Conservation (phyloP, 2,329 filamentous ascomycete genomes). For the Balansia obtecta region DNA sequence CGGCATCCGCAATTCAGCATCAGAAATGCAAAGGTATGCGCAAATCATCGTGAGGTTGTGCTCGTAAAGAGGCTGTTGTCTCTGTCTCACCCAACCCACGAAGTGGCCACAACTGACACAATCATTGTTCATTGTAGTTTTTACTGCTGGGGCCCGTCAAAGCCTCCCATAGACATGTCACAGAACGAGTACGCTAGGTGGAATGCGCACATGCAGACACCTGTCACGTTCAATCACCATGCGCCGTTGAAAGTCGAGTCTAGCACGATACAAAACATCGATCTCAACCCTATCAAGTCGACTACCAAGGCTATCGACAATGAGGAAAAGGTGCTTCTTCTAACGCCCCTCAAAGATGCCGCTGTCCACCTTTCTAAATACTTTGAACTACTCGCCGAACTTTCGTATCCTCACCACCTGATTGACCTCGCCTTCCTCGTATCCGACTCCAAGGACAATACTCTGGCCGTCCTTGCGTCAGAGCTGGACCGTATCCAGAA, state of each 20-base stretch:
- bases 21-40: constrained; percentile 80
- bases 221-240: constrained; percentile 94
- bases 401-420: constrained; percentile 88
- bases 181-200: constrained; percentile 83
- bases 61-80: neutral
- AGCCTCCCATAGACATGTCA: constrained; percentile 92
- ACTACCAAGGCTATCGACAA: constrained; percentile 68
- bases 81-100: neutral
- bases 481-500: constrained; percentile 85
- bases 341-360: constrained; percentile 88
- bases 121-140: constrained; percentile 46
- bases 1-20: constrained; percentile 65
- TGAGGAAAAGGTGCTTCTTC: constrained; percentile 77
- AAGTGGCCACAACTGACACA: constrained; percentile 3
- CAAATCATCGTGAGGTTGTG: neutral
- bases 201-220: constrained; percentile 80
- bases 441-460: constrained; percentile 84
- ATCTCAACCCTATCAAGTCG: constrained; percentile 77
- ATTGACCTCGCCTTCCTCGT: constrained; percentile 95
- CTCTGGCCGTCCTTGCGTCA: constrained; percentile 68
- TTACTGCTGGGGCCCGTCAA: constrained; percentile 92
- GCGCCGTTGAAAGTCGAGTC: constrained; percentile 75
- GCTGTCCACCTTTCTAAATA: constrained; percentile 72
- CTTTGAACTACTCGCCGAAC: constrained; percentile 80
- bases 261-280: constrained; percentile 62